phyloP scores from a whole-genome alignment of 2,329 filamentous ascomycete species.

The Verticillium dahliae region DNA sequence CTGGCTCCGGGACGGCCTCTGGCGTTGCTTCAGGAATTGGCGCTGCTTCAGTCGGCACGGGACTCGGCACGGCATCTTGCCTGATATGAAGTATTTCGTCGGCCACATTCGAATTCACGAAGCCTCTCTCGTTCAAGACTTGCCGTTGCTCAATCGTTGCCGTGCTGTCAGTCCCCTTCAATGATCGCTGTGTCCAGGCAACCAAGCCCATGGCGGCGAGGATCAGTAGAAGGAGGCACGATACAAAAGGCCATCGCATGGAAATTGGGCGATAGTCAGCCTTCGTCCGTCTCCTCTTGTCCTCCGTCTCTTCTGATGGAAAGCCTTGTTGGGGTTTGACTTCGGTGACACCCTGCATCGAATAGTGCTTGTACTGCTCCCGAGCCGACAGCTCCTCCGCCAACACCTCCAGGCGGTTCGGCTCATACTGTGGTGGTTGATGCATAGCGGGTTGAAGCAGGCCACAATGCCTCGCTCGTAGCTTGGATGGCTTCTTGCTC shows the following conservation, averaged over 20 bases:
- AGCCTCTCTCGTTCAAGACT: background rate
- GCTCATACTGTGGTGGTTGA: background rate
- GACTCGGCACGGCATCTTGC: conserved; percentile 2
- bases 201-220: conserved; percentile 18
- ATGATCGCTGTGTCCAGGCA: conserved; percentile 17
- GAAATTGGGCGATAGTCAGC: conserved; percentile 24
- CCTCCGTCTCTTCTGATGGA: background rate
- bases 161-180: conserved; percentile 23
- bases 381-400: background rate
- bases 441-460: background rate
- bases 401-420: background rate
- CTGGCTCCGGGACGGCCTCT: background rate
- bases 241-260: conserved; percentile 25
- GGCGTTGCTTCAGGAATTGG: background rate
- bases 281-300: background rate
- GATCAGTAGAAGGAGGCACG: conserved; percentile 16
- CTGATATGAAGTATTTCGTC: background rate
- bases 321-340: background rate
- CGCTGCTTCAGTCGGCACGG: background rate
- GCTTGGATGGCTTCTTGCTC: background rate
- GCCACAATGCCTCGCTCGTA: background rate
- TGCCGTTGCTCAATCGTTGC: conserved; percentile 14
- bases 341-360: background rate
- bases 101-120: background rate
- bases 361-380: background rate